Evolutionary conservation across 495 filamentous ascomycete species (phyloP).

Genomic region (Neurospora tetrasperma): DNA sequence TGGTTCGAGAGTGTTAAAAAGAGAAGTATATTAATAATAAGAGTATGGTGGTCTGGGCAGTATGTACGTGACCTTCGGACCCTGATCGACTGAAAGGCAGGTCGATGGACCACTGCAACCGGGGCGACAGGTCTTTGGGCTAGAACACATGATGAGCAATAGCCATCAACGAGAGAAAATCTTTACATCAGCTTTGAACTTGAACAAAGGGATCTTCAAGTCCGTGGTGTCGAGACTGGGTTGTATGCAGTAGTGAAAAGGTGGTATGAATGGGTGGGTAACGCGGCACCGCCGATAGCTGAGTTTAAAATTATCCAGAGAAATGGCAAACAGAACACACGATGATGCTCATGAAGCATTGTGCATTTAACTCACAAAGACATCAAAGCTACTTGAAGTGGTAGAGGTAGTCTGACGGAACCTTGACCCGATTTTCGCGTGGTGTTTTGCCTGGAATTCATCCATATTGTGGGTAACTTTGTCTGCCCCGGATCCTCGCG

Average conservation of each 20-base stretch:
- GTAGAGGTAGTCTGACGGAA: neutral
- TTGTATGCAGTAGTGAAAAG: slow-evolving; percentile 3
- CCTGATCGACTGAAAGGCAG: slow-evolving; percentile 1
- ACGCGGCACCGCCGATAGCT: neutral
- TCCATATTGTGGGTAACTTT: slow-evolving; percentile 4
- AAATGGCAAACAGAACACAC: neutral
- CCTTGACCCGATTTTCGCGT: neutral
- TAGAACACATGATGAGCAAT: neutral
- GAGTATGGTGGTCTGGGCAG: neutral
- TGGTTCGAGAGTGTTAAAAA: neutral
- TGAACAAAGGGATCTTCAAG: neutral
- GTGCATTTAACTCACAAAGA: neutral
- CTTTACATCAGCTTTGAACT: neutral
- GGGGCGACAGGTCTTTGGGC: neutral
- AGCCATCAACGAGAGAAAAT: no score
- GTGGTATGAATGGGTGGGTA: neutral
- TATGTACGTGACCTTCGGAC: neutral
- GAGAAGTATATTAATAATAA: no score
- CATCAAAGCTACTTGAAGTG: neutral
- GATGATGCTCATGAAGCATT: neutral
- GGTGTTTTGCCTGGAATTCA: neutral
- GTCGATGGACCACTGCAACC: slow-evolving; percentile 1
- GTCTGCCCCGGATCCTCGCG: neutral
- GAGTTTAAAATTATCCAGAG: neutral
- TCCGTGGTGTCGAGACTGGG: neutral